Evolutionary conservation across 202 grass and related monocot species (phyloP), one percentile per base, ranked within the genome.

Genomic region (Carex arenaria): DNA sequence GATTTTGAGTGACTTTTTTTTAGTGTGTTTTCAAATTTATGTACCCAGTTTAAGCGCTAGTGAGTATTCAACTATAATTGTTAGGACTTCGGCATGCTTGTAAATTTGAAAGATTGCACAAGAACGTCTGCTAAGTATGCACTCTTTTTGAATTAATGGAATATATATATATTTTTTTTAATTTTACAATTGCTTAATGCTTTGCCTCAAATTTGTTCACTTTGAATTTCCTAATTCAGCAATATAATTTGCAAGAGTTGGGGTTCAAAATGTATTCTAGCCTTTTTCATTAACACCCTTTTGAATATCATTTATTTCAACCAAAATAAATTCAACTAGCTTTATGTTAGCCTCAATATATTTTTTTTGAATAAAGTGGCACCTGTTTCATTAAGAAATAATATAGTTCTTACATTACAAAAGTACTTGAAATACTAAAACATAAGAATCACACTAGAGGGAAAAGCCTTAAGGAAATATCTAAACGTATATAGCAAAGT

Each of bases 91-190:
- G 0, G 36, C 36, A 31, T 81, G 53, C 51, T 68, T 82, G 62
- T 81, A 82, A 82, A 82, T 68, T 93, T 89, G 83, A 80, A 72
- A 75, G 60, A 93, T 77, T 82, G 62, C 32, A 67, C 59, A 45
- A 64, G 59, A 64, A 49, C 2, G 15, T 80, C 26, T 80, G 32
- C 59, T 83, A 31, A 80, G 80, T 84, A 84, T 53, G 80, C 79
- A 79, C 69, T 57, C 45, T 17, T 11, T 18, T 49, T 34, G 12
- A 62, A 64, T 52, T 36, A 79, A 51, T 85, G 61, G 26, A 57
- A 57, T 77, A 11, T n/a, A 43, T 20, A 13, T 4, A 10, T 56
- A 18, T 76, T 76, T 12, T 75, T 55, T 76, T 76, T 12, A 55
- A 26, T 26, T 26, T 55, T 10, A 17, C 11, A 30, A 15, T 15